phyloP scores from a whole-genome alignment of 2,329 filamentous ascomycete species.

The Penicillium sp. region DNA sequence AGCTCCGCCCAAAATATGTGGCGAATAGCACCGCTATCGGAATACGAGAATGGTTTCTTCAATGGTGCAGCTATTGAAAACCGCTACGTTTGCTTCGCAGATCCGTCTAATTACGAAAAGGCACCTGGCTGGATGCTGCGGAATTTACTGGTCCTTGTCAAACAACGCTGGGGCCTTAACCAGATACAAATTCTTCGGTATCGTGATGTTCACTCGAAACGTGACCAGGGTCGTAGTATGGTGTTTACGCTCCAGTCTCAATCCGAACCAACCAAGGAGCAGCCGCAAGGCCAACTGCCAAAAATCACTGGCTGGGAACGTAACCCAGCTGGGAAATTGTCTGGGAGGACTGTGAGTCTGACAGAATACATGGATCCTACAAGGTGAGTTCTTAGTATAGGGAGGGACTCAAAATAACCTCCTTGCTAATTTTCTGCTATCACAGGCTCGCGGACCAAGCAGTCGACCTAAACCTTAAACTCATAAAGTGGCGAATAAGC shows the following conservation, averaged over 20 bases:
- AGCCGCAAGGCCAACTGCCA: slow-evolving; percentile 61
- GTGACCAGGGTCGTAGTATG: slow-evolving; percentile 81
- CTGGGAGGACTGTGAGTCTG: slow-evolving; percentile 77
- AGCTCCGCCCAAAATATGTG: slow-evolving; percentile 51
- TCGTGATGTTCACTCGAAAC: slow-evolving; percentile 75
- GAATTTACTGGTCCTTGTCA: slow-evolving; percentile 83
- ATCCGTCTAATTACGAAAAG: slow-evolving; percentile 86
- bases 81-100: slow-evolving; percentile 82
- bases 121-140: slow-evolving; percentile 92
- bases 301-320: slow-evolving; percentile 97
- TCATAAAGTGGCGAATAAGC: slow-evolving; percentile 98
- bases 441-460: slow-evolving; percentile 82
- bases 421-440: slow-evolving; percentile 4
- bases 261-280: slow-evolving; percentile 10
- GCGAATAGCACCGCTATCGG: slow-evolving; percentile 74
- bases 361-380: slow-evolving; percentile 92
- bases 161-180: slow-evolving; percentile 76
- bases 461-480: slow-evolving; percentile 92
- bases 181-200: slow-evolving; percentile 88
- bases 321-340: slow-evolving; percentile 75
- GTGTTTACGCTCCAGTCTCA: slow-evolving; percentile 66
- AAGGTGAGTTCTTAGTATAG: slow-evolving; percentile 43
- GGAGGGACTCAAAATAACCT: neutral
- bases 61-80: slow-evolving; percentile 71
- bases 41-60: slow-evolving; percentile 89